Percentiles rank a stretch among this genome's conserved stretches.
These are phyloP conservation scores for Trametopsis cervina DNA, from an alignment of 768 basidiomycete genomes.

Conservation along the genomic window DNA sequence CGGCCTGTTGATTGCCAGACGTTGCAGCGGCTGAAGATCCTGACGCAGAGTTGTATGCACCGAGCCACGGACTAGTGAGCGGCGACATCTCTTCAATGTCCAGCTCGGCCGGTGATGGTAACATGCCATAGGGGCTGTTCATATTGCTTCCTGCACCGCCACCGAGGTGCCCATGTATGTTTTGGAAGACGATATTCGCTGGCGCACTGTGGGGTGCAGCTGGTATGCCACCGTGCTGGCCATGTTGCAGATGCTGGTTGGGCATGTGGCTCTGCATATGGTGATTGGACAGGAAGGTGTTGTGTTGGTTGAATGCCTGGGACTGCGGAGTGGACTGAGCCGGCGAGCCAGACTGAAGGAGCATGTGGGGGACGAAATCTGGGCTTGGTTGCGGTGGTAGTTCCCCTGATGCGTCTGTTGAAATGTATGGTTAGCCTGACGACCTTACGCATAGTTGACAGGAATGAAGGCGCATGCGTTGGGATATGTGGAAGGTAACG, in stretches of 20 bases:
- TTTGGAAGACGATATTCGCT: conserved; percentile 63
- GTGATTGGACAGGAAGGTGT: conserved; percentile 20
- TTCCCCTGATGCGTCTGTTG: conserved; percentile 44
- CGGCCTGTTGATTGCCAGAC: conserved; percentile 10
- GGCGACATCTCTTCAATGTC: conserved; percentile 69
- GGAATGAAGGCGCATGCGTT: no score
- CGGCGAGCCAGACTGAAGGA: conserved; percentile 28
- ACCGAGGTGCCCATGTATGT: conserved; percentile 19
- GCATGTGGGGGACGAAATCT: conserved; percentile 59
- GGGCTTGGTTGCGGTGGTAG: conserved; percentile 51
- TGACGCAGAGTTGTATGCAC: conserved; percentile 37
- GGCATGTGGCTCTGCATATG: conserved; percentile 12
- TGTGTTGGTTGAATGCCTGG: conserved; percentile 15
- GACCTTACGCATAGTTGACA: neutral
- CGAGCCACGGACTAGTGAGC: conserved; percentile 76
- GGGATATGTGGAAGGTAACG: no score
- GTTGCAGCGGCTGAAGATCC: conserved; percentile 4
- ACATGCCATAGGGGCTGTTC: conserved; percentile 22
- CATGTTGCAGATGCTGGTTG: conserved; percentile 1
- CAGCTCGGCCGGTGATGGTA: conserved; percentile 44
- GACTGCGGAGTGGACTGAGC: neutral
- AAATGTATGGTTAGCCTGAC: neutral
- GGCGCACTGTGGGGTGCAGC: conserved; percentile 51
- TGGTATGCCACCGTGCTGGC: conserved; percentile 19
- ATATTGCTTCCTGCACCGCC: neutral